Conservation (phyloP, 257 asterid species). For the Solanum stenotomum region DNA sequence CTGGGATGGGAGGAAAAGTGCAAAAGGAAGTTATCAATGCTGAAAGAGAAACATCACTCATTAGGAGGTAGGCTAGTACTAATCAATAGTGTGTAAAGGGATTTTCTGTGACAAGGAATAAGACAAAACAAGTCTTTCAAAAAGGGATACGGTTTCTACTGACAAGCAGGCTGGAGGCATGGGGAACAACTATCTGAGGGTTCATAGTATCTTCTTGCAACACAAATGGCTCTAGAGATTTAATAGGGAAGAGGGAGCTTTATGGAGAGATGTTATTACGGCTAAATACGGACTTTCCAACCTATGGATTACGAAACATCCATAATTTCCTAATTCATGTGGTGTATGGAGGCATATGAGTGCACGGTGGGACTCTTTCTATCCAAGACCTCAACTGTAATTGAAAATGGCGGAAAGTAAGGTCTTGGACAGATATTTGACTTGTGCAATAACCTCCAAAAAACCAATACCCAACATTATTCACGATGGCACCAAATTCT, state of each 20-base stretch:
- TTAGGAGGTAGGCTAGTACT: not conserved
- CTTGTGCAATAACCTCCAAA: not conserved
- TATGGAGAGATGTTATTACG: not conserved
- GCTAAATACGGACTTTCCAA: not conserved
- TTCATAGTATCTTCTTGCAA: not conserved
- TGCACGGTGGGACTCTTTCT: not conserved
- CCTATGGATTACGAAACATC: not conserved
- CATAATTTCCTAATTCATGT: not conserved
- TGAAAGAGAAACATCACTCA: not conserved
- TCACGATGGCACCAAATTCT: not conserved
- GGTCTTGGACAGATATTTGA: not conserved
- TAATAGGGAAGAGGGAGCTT: not conserved
- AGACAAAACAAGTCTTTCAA: not conserved
- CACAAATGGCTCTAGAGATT: not conserved
- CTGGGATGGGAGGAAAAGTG: not conserved
- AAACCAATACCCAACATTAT: not conserved
- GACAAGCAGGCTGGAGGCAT: not conserved
- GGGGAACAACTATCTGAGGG: not conserved
- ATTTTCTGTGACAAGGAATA: not conserved
- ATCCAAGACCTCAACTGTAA: not conserved
- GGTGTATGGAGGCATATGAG: not conserved
- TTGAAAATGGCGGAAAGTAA: not conserved
- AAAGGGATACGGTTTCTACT: not conserved
- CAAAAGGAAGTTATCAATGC: not conserved
- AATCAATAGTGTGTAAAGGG: not conserved